These are phyloP conservation scores for Cymbopogon flexuosus DNA, from an alignment of 202 grass and related monocot species.

Conservation along the genomic window DNA sequence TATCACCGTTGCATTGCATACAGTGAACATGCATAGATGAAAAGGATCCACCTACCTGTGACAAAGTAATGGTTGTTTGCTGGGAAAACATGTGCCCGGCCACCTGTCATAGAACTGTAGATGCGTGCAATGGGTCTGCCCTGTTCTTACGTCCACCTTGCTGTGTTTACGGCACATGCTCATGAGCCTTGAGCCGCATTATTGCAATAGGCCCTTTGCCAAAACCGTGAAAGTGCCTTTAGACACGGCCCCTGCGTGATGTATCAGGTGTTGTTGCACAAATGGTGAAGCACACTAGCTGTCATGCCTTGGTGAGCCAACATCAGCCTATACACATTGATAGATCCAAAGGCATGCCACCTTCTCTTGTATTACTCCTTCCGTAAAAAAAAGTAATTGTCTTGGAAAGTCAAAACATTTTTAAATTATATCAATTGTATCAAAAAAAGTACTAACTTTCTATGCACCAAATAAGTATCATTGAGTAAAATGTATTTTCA, in stretches of 20 bases:
- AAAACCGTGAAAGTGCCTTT: constrained; percentile 35
- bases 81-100: background rate
- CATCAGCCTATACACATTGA: background rate
- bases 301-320: background rate
- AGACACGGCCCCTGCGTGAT: constrained; percentile 17
- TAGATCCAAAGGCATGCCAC: constrained; percentile 15
- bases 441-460: background rate
- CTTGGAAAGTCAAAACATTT: background rate
- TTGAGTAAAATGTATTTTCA: background rate
- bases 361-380: background rate
- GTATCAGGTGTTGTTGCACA: constrained; percentile 37
- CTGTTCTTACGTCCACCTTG: constrained; percentile 30
- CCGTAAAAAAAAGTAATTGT: background rate
- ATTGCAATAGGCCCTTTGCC: constrained; percentile 26
- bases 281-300: constrained; percentile 35
- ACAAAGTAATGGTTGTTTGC: background rate
- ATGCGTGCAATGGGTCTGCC: background rate
- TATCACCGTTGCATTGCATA: background rate
- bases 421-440: background rate
- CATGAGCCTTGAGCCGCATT: background rate
- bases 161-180: constrained; percentile 20
- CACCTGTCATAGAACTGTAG: constrained; percentile 8
- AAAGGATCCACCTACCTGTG: background rate
- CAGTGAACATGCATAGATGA: background rate
- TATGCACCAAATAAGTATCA: background rate